Conservation (phyloP, 495 filamentous ascomycete genomes). For the Chaetomium cochliodes region DNA sequence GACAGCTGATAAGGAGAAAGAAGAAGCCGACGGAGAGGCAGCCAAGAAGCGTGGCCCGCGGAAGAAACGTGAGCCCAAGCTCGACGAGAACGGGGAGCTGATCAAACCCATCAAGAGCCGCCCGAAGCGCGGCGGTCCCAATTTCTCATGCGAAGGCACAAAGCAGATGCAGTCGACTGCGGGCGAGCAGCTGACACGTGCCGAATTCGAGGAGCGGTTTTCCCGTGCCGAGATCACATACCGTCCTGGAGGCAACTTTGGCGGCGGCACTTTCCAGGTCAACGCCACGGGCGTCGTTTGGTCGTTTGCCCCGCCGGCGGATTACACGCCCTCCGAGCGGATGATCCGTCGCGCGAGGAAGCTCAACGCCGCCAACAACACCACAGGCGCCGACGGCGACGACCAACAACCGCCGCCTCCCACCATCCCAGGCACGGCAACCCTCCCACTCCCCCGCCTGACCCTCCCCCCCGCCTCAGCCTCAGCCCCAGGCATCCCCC, state of each 20-base stretch:
- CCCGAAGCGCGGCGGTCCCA: background rate
- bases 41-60: background rate
- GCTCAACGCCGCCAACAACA: too few relatives aligned
- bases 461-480: background rate
- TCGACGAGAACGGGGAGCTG: background rate
- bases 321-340: background rate
- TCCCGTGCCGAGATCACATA: background rate
- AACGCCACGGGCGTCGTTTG: constrained; percentile 12
- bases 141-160: background rate
- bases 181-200: constrained; percentile 11
- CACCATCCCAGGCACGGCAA: background rate
- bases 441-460: background rate
- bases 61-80: background rate
- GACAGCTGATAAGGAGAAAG: background rate
- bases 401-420: background rate
- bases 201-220: background rate
- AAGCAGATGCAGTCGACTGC: background rate
- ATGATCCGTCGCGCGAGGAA: background rate
- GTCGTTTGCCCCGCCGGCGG: background rate
- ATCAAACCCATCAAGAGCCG: background rate
- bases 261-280: constrained; percentile 9
- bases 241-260: background rate
- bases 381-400: too few relatives aligned
- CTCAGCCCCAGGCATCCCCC: background rate
- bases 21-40: background rate